These are phyloP conservation scores for Saturnispora dispora DNA, from an alignment of 805 yeast species.

Conservation along the genomic window DNA sequence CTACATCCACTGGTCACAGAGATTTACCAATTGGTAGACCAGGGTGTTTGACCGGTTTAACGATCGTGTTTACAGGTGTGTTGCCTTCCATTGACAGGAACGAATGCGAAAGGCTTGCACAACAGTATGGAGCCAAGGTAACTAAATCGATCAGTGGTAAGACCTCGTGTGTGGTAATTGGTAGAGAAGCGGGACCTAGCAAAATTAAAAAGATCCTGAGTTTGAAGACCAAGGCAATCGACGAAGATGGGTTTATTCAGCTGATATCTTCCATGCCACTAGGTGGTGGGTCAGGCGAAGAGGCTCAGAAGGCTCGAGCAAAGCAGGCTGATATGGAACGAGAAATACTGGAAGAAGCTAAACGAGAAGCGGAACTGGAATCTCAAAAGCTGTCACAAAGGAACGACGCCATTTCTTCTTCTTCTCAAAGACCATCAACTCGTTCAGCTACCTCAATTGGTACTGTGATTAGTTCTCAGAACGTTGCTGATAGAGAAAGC, in stretches of 20 bases:
- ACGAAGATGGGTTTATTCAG: conserved; percentile 76
- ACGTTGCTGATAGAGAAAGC: conserved; percentile 17
- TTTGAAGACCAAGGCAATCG: conserved; percentile 68
- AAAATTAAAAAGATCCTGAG: conserved; percentile 74
- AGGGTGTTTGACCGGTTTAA: conserved; percentile 79
- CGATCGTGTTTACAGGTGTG: conserved; percentile 89
- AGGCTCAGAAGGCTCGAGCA: conserved; percentile 61
- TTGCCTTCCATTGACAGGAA: conserved; percentile 73
- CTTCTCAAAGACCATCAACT: background rate
- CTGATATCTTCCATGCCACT: conserved; percentile 75
- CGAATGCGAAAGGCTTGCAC: conserved; percentile 66
- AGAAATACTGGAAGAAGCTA: conserved; percentile 39
- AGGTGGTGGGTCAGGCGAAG: conserved; percentile 81
- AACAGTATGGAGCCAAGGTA: conserved; percentile 84
- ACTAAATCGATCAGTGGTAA: conserved; percentile 77
- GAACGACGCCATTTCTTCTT: conserved; percentile 11
- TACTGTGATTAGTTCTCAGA: conserved; percentile 11
- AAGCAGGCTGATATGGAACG: conserved; percentile 65
- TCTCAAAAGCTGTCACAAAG: conserved; percentile 16
- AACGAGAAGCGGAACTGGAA: conserved; percentile 24
- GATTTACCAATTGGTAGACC: conserved; percentile 71
- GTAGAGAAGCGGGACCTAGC: conserved; percentile 96
- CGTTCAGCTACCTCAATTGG: background rate
- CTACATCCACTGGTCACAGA: conserved; percentile 19
- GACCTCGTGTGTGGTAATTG: conserved; percentile 83